These are phyloP conservation scores for Lactifluus echinatus DNA, from an alignment of 768 basidiomycete genomes.

Conservation along the genomic window DNA sequence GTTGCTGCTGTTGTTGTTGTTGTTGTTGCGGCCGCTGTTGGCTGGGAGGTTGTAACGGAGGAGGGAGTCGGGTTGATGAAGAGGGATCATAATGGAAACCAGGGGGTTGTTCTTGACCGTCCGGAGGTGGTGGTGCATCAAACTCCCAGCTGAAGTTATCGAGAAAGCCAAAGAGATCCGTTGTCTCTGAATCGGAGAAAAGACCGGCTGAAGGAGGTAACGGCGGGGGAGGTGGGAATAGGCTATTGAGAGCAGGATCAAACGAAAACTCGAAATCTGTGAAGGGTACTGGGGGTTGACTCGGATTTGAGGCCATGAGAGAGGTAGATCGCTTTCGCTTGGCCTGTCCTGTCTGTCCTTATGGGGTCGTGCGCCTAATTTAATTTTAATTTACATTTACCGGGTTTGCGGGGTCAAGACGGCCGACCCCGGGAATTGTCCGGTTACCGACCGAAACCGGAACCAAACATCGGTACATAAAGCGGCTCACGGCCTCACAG, in stretches of 20 bases:
- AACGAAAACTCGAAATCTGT: slow-evolving; percentile 68
- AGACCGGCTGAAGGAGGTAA: slow-evolving; percentile 68
- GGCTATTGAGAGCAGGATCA: slow-evolving; percentile 42
- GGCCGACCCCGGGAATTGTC: slow-evolving; percentile 12
- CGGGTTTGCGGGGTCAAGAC: neutral
- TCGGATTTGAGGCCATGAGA: slow-evolving; percentile 18
- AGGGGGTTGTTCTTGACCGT: slow-evolving; percentile 4
- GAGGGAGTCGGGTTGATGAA: slow-evolving; percentile 2
- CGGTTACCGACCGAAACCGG: slow-evolving; percentile 17
- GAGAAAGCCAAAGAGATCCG: slow-evolving; percentile 72
- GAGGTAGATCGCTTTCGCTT: too few relatives aligned
- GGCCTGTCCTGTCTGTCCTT: too few relatives aligned
- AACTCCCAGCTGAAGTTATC: slow-evolving; percentile 72
- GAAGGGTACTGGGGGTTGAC: slow-evolving; percentile 48
- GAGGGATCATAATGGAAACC: slow-evolving; percentile 10
- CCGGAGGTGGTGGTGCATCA: slow-evolving; percentile 22
- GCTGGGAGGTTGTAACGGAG: neutral
- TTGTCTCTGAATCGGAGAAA: slow-evolving; percentile 70
- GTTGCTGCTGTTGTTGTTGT: too few relatives aligned
- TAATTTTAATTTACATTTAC: neutral
- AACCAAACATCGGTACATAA: slow-evolving; percentile 20
- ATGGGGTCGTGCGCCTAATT: too few relatives aligned
- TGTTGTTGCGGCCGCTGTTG: neutral
- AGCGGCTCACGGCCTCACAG: slow-evolving; percentile 15
- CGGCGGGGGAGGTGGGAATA: slow-evolving; percentile 57